Evolutionary conservation across 768 basidiomycete genomes (phyloP), one percentile per base, ranked within the genome.

Genomic region (Podaxis sp.): DNA sequence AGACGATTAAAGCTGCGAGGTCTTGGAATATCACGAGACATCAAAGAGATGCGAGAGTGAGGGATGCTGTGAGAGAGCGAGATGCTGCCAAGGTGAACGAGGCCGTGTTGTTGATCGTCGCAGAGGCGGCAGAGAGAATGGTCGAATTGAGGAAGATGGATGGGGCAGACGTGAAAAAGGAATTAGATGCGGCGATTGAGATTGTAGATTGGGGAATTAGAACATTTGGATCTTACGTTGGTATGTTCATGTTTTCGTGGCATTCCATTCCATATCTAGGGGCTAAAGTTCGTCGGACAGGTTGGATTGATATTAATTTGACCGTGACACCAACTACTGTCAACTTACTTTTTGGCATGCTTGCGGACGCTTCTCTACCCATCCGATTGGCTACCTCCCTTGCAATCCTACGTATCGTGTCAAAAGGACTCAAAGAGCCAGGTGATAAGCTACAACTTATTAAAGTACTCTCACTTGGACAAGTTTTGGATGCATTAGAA

Each of bases 261-360:
- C 27, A 14, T 53, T 57, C 6, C 16, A 11, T 37, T 23, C 18
- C 32, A 38, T n/a, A 13, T 38, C 37, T 53, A 10, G 14, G 32
- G 27, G 32, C 61, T 57, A 32, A 46, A 25, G 50, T 16, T 3
- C 47, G n/a, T 21, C 42, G n/a, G 28, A 14, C 67, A 97, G 96
- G 94, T 13, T 99, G 97, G 97, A 90, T 98, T 65, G 97, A 99
- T 69, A 95, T 99, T 65, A 94, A 93, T 68, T 78, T 98, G 63
- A 95, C 97, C 11, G 90, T 99, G 61, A 98, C 95, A 1, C 92
- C 91, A 11, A 84, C 82, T 13, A 93, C 95, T 1, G 85, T 98
- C 36, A 87, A 90, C 4, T 76, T 98, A 37, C 81, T 97, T 47
- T 94, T 95, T 71, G 84, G 80, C 38, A 80, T 97, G 42, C 82